phyloP scores from a whole-genome alignment of 2,329 filamentous ascomycete species.

The Tolypocladium pustulatum region DNA sequence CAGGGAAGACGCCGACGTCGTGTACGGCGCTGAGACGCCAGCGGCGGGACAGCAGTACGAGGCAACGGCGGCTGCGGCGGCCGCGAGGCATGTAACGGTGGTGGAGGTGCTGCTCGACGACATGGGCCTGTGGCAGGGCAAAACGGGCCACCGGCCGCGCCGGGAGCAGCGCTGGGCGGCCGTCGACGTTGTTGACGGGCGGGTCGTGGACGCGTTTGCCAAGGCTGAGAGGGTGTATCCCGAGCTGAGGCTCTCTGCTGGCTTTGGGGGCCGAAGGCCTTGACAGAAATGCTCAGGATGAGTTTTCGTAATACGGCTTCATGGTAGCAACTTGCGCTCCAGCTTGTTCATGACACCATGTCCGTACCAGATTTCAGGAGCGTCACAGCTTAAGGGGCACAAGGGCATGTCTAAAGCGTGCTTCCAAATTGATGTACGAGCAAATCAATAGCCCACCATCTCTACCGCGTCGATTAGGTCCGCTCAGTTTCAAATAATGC shows the following conservation, averaged over 20 bases:
- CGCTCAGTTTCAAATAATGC: neutral
- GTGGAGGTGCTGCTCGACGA: constrained; percentile 44
- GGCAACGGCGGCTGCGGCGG: neutral
- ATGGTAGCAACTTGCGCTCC: neutral
- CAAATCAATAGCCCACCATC: neutral
- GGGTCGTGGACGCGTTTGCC: constrained; percentile 28
- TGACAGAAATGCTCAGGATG: neutral
- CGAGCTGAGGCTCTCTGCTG: constrained; percentile 16
- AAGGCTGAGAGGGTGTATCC: constrained; percentile 3
- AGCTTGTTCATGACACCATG: no score
- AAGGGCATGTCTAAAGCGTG: neutral
- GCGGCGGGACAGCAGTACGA: neutral
- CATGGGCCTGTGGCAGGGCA: constrained; percentile 31
- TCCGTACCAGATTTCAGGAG: no score
- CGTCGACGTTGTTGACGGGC: constrained; percentile 29
- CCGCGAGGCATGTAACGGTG: constrained; percentile 26
- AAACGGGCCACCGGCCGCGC: constrained; percentile 15
- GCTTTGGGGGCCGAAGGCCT: constrained; percentile 22
- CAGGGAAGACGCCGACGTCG: constrained; percentile 26
- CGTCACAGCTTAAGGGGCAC: neutral
- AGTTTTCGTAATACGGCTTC: no score
- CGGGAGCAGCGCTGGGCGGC: constrained; percentile 45
- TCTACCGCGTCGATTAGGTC: neutral
- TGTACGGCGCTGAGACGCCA: neutral
- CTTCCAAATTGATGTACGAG: neutral